phyloP scores from a whole-genome alignment of 2,329 filamentous ascomycete species.

The Colletotrichum horii region DNA sequence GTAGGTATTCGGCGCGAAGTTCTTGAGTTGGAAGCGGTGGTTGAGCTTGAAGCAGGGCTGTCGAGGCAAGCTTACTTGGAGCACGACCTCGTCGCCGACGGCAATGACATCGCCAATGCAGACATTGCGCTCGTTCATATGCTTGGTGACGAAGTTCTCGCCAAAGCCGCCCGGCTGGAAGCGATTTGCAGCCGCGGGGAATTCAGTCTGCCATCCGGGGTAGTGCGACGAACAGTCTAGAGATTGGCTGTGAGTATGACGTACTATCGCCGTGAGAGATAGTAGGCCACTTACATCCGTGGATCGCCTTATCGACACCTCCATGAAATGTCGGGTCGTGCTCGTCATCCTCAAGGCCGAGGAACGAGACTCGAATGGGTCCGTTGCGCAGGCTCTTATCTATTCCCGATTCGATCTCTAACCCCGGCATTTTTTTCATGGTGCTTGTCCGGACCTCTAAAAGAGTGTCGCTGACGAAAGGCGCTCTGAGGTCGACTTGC shows the following conservation, averaged over 20 bases:
- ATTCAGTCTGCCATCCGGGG: conserved; percentile 54
- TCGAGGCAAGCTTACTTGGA: conserved; percentile 66
- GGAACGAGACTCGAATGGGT: conserved; percentile 48
- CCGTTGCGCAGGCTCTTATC: conserved; percentile 53
- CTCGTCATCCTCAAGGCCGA: conserved; percentile 64
- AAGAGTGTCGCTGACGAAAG: conserved; percentile 53
- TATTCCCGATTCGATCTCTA: conserved; percentile 60
- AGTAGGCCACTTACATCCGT: conserved; percentile 51
- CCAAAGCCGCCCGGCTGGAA: conserved; percentile 67
- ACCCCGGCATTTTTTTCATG: conserved; percentile 58
- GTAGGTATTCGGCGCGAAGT: conserved; percentile 65
- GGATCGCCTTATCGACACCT: conserved; percentile 67
- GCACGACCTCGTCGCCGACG: conserved; percentile 53
- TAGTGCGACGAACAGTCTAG: conserved; percentile 67
- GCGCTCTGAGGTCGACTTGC: conserved; percentile 43
- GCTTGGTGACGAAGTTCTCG: conserved; percentile 64
- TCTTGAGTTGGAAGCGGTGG: conserved; percentile 67
- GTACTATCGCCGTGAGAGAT: not conserved
- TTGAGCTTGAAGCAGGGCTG: conserved; percentile 74
- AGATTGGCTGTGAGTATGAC: not conserved
- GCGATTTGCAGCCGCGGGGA: conserved; percentile 52
- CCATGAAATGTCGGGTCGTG: conserved; percentile 68
- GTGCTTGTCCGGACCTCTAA: conserved; percentile 62
- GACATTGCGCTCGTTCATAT: conserved; percentile 67
- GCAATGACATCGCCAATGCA: conserved; percentile 68